Evolutionary conservation across 2,329 filamentous ascomycete genomes (phyloP), one percentile per base, ranked within the genome.

Genomic region (Cladosporium sp.): DNA sequence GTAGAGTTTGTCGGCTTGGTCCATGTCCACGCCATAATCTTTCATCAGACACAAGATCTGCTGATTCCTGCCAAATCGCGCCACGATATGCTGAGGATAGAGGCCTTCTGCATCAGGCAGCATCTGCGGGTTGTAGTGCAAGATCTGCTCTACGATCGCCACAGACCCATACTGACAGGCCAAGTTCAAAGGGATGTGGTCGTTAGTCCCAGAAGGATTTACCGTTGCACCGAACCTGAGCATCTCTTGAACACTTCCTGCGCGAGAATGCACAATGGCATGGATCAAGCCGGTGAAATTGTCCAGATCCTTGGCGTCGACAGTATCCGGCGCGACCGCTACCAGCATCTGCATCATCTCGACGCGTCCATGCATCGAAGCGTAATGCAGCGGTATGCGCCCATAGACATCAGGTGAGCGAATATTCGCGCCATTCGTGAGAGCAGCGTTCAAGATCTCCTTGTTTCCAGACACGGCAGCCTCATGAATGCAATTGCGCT

Each of bases 271-370:
- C 47, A 96, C 91, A 56, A 97, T 96, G 38, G 89, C 87, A 69
- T 97, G 93, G 51, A 99, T 93, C 40, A 99, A 74, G 1, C 93
- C 91, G 0, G 92, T 97, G 68, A 96, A 99, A 69, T 96, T 96
- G 72, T 99, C 92, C 64, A 97, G 88, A 64, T 99, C 93, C 64
- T 91, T 91, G 36, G 86, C 76, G 65, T 97, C 84, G 54, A 97
- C 86, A 0, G 89, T 96, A 17, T 82, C 76, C 4, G 83, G 80
- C 41, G 86, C 84, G 4, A 62, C 58, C 13, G 54, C 55, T 3
- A 60, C 61, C 41, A 67, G 50, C 17, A 59, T 56, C 48, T 61
- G 59, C 47, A 66, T 58, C 50, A 63, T 58, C 49, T 88, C 86
- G 17, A 95, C 78, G 40, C 88, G 82, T 4, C 93, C 93, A 71